These are phyloP conservation scores for Bolboschoenus planiculmis DNA, from an alignment of 176 grass and related monocot species.

Conservation along the genomic window DNA sequence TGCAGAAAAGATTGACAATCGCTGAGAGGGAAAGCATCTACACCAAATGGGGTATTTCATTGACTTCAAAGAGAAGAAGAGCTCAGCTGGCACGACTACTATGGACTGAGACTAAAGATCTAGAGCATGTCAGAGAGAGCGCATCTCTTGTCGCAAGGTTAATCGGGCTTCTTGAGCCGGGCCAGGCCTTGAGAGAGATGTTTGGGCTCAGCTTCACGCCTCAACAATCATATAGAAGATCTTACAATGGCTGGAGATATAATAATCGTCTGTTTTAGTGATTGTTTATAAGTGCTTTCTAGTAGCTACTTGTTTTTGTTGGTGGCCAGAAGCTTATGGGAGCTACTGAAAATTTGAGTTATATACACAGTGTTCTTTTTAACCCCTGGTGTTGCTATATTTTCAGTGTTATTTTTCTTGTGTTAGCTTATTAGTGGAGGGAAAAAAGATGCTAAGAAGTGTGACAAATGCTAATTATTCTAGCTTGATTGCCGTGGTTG, in stretches of 20 bases:
- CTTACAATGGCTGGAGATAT: conserved; percentile 62
- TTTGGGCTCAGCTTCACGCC: conserved; percentile 86
- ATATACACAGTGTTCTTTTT: background rate
- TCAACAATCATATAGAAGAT: conserved; percentile 47
- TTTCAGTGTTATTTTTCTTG: background rate
- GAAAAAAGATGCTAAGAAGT: background rate
- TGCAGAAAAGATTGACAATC: conserved; percentile 55
- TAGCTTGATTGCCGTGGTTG: background rate
- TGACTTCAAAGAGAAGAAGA: conserved; percentile 66
- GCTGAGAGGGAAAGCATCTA: conserved; percentile 83
- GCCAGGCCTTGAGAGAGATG: conserved; percentile 85
- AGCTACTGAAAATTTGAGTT: background rate
- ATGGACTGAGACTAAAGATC: conserved; percentile 63
- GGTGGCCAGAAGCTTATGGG: conserved; percentile 10
- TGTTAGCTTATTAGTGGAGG: background rate
- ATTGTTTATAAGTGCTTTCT: conserved; percentile 14
- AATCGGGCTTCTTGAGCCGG: conserved; percentile 75
- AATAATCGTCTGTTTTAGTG: conserved; percentile 45
- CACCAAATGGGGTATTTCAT: conserved; percentile 76
- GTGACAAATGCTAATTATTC: background rate
- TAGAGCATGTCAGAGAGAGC: conserved; percentile 86
- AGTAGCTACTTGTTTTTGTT: conserved; percentile 20
- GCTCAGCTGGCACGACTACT: conserved; percentile 58
- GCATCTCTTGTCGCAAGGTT: conserved; percentile 70
- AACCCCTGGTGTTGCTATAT: background rate